phyloP scores from a whole-genome alignment of 352 stramenopile species.

The Phytophthora megakarya region DNA sequence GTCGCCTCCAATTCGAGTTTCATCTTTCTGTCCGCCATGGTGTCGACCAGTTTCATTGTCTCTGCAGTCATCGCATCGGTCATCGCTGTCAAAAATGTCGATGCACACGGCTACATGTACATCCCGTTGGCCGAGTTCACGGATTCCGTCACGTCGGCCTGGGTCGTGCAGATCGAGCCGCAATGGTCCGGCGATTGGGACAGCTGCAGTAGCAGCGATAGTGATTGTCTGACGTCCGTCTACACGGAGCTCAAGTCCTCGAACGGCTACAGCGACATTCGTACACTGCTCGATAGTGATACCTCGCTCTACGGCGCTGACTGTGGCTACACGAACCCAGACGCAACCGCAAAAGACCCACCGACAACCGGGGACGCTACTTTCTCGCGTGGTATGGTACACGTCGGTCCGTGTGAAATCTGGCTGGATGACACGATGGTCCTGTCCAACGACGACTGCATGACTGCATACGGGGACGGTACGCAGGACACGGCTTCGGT shows the following conservation, averaged over 20 bases:
- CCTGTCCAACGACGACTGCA: constrained; percentile 41
- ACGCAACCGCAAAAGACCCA: constrained; percentile 34
- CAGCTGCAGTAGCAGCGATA: constrained; percentile 28
- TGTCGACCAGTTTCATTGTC: constrained; percentile 21
- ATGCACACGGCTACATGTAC: constrained; percentile 44
- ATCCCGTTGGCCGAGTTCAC: constrained; percentile 38
- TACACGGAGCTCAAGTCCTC: constrained; percentile 36
- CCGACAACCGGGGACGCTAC: constrained; percentile 35
- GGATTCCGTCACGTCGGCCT: constrained; percentile 31
- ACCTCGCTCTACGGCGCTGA: constrained; percentile 33
- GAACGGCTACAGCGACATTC: constrained; percentile 36
- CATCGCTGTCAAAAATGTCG: constrained; percentile 14
- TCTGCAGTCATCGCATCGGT: constrained; percentile 2
- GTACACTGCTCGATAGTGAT: constrained; percentile 36
- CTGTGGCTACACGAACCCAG: constrained; percentile 37
- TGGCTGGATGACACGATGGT: constrained; percentile 42
- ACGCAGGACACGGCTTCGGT: constrained; percentile 27
- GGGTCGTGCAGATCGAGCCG: constrained; percentile 38
- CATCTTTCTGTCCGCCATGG: constrained; percentile 19
- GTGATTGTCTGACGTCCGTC: constrained; percentile 26
- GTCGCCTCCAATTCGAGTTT: constrained; percentile 16
- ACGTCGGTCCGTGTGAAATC: constrained; percentile 41
- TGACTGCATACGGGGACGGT: constrained; percentile 38
- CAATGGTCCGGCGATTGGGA: constrained; percentile 38
- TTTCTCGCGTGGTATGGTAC: constrained; percentile 40